Conservation (phyloP, 2,329 filamentous ascomycete genomes). For the Trichophyton rubrum region DNA sequence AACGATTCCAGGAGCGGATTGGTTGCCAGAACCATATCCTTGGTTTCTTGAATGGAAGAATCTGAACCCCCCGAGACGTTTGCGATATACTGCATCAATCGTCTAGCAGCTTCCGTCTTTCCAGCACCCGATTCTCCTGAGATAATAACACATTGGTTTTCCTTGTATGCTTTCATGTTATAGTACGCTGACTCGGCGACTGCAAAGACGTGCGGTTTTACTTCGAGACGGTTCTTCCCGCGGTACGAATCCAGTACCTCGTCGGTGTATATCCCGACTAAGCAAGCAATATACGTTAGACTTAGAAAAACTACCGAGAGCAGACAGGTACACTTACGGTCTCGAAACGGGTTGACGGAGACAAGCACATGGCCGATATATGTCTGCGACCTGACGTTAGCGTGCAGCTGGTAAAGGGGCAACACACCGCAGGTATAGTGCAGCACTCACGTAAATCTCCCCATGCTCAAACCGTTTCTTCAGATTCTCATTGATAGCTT, state of each 20-base stretch:
- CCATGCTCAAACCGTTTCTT: conserved; percentile 95
- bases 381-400: conserved; percentile 42
- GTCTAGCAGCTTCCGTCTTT: conserved; percentile 96
- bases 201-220: conserved; percentile 89
- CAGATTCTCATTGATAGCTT: conserved; percentile 97
- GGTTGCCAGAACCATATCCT: conserved; percentile 98
- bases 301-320: background rate
- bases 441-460: conserved; percentile 69
- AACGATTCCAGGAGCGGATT: conserved; percentile 96
- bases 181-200: conserved; percentile 95
- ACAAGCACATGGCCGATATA: conserved; percentile 99
- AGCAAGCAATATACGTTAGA: conserved; percentile 17
- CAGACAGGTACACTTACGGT: conserved; percentile 42
- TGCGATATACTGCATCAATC: conserved; percentile 99
- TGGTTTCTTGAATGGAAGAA: conserved; percentile 86
- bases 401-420: background rate
- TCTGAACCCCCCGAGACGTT: conserved; percentile 79
- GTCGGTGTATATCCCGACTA: conserved; percentile 93
- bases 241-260: conserved; percentile 84
- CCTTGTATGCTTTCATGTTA: conserved; percentile 99
- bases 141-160: conserved; percentile 99
- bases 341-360: conserved; percentile 94
- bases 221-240: conserved; percentile 91
- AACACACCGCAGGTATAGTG: background rate
- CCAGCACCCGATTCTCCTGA: conserved; percentile 96